Percentiles rank a stretch among this genome's conserved stretches.
Evolutionary conservation across 2,329 filamentous ascomycete species (phyloP).

Genomic region (Mollisiaceae sp.): DNA sequence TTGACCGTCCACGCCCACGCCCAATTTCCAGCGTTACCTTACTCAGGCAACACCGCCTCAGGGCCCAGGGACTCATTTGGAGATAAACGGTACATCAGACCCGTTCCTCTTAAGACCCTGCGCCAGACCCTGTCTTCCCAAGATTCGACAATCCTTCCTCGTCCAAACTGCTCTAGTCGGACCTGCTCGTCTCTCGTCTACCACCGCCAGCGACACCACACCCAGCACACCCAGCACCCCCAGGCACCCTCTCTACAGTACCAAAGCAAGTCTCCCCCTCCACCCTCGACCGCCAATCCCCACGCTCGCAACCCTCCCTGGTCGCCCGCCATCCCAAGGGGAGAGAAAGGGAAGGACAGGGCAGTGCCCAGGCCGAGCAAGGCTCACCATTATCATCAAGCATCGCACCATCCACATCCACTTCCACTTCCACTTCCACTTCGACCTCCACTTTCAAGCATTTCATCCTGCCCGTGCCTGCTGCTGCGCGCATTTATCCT

Average conservation of each 20-base stretch:
- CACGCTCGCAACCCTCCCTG: no score
- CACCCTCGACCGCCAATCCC: no score
- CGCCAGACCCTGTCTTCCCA: constrained; percentile 20
- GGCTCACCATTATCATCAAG: background rate
- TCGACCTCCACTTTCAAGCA: background rate
- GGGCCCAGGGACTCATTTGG: background rate
- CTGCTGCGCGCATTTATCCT: constrained; percentile 36
- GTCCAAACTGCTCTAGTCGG: constrained; percentile 19
- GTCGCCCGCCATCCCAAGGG: no score
- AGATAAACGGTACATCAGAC: constrained; percentile 14
- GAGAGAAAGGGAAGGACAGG: no score
- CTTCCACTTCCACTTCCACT: background rate
- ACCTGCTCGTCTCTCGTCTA: constrained; percentile 18
- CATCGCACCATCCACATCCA: background rate
- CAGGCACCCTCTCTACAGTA: no score
- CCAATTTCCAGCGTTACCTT: constrained; percentile 18
- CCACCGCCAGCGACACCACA: background rate
- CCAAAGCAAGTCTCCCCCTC: constrained; percentile 14
- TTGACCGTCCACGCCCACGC: background rate
- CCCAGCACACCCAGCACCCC: no score
- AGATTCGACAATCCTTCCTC: constrained; percentile 32
- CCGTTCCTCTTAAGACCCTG: constrained; percentile 13
- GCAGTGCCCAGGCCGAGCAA: no score
- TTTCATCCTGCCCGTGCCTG: constrained; percentile 5
- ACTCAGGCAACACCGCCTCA: constrained; percentile 19